A percentile compares a stretch with the other conserved stretches of the same genome.
Evolutionary conservation across 257 asterid species (phyloP).

Genomic region (Solanum virginianum): DNA sequence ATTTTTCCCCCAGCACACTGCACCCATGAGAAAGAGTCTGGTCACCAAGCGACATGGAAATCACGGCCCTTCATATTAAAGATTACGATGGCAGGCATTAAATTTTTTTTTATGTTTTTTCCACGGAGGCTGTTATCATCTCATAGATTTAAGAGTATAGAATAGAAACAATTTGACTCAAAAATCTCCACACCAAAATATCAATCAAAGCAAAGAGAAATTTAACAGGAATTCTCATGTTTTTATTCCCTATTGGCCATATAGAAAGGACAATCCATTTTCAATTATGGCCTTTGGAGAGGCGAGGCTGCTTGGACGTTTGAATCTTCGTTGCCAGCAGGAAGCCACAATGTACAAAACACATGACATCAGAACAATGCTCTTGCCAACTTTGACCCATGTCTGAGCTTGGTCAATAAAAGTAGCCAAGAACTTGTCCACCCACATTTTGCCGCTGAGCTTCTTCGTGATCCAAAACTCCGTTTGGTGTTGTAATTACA

Average conservation of each 20-base stretch:
- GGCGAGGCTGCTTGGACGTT: not conserved
- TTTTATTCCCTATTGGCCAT: not conserved
- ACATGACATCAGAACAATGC: not conserved
- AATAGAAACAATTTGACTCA: not conserved
- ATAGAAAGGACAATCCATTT: not conserved
- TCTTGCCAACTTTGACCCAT: not conserved
- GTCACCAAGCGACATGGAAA: not conserved
- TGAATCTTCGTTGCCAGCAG: not conserved
- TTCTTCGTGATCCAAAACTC: slow-evolving; percentile 92
- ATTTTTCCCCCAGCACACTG: not conserved
- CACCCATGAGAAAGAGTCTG: not conserved
- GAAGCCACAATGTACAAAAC: not conserved
- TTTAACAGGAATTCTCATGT: not conserved
- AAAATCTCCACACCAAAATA: not conserved
- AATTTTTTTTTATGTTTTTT: not conserved
- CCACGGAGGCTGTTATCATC: not conserved
- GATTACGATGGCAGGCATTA: not conserved
- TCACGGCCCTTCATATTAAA: not conserved
- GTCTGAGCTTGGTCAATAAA: slow-evolving; percentile 28
- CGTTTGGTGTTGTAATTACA: slow-evolving; percentile 86
- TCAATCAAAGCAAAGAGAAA: not conserved
- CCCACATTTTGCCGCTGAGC: slow-evolving; percentile 78
- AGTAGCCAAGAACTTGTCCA: slow-evolving; percentile 95
- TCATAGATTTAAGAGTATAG: not conserved
- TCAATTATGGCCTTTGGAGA: not conserved